Base-by-base conservation (phyloP, 2,329 filamentous ascomycete species). In the Gremmenia infestans region DNA sequence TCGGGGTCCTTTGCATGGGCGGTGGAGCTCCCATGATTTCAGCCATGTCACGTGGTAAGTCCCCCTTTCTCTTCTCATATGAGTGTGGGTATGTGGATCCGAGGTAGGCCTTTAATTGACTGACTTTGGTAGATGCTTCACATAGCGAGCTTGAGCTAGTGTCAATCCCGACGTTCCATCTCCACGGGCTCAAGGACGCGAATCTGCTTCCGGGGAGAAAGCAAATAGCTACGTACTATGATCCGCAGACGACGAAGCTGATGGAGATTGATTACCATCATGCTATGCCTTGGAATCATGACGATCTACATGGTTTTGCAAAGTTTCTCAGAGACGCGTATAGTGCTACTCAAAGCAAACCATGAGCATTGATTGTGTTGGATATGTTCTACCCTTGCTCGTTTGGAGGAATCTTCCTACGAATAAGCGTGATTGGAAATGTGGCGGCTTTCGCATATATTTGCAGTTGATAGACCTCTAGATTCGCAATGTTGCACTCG, bases 181-280 rank as follows among this genome's bases (percentile, higher is more conserved):
- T 65, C 19, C 63, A 65, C 25, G 63, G 63, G 2, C 49, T 54
- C 15, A 58, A 54, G 39, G 63, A 65, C 50, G 12, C 32, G 5
- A 60, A 60, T 25, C 57, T 57, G 32, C 48, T 57, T 15, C 53
- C 58, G 25, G 62, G 63, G 8, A 60, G 60, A 48, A 57, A 59
- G 11, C 55, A 59, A 48, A 37, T 60, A 15, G 48, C 50, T 6
- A 53, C 54, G 14, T 58, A 59, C 37, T 65, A 61, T 42, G 56
- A 61, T 52, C 53, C 32, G 36, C 51, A 53, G 5, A 50, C 52
- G 19, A 36, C 55, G 15, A 62, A 47, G 11, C 51, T 57, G 1
- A 52, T 59, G 35, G 63, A 65, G 48, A 64, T 65, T 43, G 55
- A 60, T 17, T 65, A 65, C 58, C 63, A 64, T 36, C 63, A 65